Evolutionary conservation across 129 eudicot species (phyloP), one percentile per base, ranked within the genome.

Genomic region (Mikania micrantha): DNA sequence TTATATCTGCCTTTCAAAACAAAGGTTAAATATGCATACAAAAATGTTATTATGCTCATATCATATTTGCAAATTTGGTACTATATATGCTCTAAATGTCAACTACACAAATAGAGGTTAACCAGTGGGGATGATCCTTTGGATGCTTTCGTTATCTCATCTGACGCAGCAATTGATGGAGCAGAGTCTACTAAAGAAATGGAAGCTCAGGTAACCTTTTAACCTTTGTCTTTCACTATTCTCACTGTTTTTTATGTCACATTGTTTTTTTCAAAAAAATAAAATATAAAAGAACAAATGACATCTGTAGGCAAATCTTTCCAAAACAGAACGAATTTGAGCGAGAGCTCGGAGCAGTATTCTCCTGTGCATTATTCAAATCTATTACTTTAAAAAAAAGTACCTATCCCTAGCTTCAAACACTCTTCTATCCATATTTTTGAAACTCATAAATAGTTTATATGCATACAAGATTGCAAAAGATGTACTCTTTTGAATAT

Each of bases 91-190:
- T 36, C 58, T 39, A 17, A 17, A 45, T 45, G 36, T 47, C 10
- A 35, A 57, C 21, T 71, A 41, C 20, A 15, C 42, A 19, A 61
- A 41, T 90, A 92, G 98, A 86, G 93, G 74, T 80, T 92, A 69
- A 61, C 69, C 36, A 79, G 70, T 59, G 98, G 96, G 58, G 87
- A 83, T 36, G 80, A 86, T 79, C 91, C 98, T 78, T 69, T 82
- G 39, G 84, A 80, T 71, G 91, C 96, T 20, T 92, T 92, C 77
- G 84, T 82, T 61, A 69, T 72, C 45, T 88, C 98, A 74, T 86
- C 96, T 80, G 87, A 86, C 41, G 98, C 95, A 28, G 98, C 98
- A 29, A 67, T 76, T 29, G 78, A 82, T 66, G 98, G 98, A 73
- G 98, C 98, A 3, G 96, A 86, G 73, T 81, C 95, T 20, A 92